Evolutionary conservation across 768 basidiomycete species (phyloP).

Genomic region (Gelatoporia subvermispora): DNA sequence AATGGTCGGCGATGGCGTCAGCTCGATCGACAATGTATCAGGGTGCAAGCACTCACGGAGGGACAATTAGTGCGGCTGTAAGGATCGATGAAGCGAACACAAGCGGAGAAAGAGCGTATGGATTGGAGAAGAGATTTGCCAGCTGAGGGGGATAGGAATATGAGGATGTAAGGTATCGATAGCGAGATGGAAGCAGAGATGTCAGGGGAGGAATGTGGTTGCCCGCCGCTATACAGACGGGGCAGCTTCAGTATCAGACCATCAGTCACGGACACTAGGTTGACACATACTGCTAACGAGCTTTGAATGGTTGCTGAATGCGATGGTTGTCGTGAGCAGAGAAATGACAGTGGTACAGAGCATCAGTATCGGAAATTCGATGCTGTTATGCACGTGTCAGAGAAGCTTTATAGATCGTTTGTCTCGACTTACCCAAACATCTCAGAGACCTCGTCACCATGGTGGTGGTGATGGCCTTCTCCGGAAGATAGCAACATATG

Average conservation of each 20-base stretch:
- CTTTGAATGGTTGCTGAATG: constrained; percentile 60
- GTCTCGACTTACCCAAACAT: constrained; percentile 36
- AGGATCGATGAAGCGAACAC: constrained; percentile 53
- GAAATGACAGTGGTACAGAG: constrained; percentile 52
- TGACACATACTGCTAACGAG: constrained; percentile 54
- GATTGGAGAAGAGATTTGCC: constrained; percentile 56
- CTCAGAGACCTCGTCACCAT: constrained; percentile 46
- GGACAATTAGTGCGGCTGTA: constrained; percentile 45
- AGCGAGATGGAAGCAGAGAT: constrained; percentile 41
- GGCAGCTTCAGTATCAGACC: background rate
- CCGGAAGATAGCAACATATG: constrained; percentile 78
- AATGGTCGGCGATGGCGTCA: background rate
- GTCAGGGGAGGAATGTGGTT: constrained; percentile 56
- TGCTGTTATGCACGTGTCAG: constrained; percentile 39
- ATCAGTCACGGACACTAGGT: background rate
- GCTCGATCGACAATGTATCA: background rate
- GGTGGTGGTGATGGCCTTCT: constrained; percentile 64
- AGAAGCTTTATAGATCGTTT: background rate
- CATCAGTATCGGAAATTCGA: constrained; percentile 63
- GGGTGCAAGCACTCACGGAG: constrained; percentile 43
- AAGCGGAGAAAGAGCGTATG: constrained; percentile 66
- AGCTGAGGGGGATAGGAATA: constrained; percentile 29
- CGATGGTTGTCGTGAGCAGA: constrained; percentile 48
- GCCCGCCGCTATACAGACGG: constrained; percentile 43
- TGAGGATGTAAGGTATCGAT: constrained; percentile 27